These are phyloP conservation scores for Flaveria bidentis DNA, from an alignment of 129 eudicot species.

Conservation along the genomic window DNA sequence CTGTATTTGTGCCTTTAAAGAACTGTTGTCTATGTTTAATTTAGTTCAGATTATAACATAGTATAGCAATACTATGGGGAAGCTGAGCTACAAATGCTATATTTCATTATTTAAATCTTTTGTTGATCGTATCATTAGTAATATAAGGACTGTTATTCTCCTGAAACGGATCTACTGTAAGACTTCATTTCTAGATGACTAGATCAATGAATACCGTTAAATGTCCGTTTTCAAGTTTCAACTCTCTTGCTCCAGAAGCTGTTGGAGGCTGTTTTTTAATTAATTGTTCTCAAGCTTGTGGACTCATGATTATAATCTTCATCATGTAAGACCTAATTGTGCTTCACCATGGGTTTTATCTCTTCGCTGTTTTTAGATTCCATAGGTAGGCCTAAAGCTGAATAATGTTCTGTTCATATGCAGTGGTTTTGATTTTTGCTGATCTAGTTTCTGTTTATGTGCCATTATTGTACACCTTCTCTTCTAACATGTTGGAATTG, in stretches of 20 bases:
- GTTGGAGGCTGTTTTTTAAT: neutral
- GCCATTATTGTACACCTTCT: neutral
- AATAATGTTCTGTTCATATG: neutral
- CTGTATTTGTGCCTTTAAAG: neutral
- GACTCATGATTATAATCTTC: neutral
- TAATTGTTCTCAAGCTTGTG: neutral
- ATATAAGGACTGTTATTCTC: neutral
- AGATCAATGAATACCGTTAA: neutral
- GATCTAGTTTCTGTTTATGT: neutral
- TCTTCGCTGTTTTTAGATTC: neutral
- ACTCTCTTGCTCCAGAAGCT: neutral
- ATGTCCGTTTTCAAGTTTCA: neutral
- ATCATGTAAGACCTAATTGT: neutral
- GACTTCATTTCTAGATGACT: neutral
- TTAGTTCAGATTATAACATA: neutral
- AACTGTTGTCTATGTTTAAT: neutral
- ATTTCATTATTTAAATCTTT: neutral
- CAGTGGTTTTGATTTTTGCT: neutral
- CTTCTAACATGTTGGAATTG: constrained; percentile 16
- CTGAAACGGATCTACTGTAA: neutral
- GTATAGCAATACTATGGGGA: neutral
- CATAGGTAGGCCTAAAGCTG: neutral
- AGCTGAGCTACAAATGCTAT: neutral
- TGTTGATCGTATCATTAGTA: neutral
- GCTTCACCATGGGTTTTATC: neutral